Evolutionary conservation across 75 land plant species (phyloP), one percentile per base, ranked within the genome.

Genomic region (Picea glauca): DNA sequence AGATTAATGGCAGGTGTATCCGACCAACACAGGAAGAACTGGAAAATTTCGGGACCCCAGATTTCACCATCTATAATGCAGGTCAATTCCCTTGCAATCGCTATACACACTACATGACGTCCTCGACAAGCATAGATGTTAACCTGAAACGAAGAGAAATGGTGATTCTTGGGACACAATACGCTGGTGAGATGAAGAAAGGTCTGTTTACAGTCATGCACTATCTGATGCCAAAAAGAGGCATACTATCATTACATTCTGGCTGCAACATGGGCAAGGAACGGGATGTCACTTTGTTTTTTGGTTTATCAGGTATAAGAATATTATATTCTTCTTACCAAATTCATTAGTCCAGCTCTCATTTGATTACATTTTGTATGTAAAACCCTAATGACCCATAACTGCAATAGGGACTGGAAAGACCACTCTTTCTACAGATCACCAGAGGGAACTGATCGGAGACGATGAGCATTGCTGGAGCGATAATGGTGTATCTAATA

Each of bases 61-160:
- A 85, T 76, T 85, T 85, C 78, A 85, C 87, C 38, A 85, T 85
- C 38, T 85, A 85, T 63, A 85, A 85, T 84, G 86, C 86, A 58
- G 86, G 87, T 3, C 85, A 84, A 65, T 85, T 85, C 54, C 87
- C 87, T 17, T 85, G 87, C 86, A 85, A 85, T 75, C 86, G 87
- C 23, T 85, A 85, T 67, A 85, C 87, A 50, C 87, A 85, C 79
- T 85, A 85, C 66, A 85, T 85, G 87, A 79, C 87, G 3, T 85
- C 87, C 30, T 85, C 87, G 57, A 85, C 87, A 67, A 85, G 87
- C 80, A 84, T 85, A 85, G 87, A 85, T 80, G 50, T 85, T 17
- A 85, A 85, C 64, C 62, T 85, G 76, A 85, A 85, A 78, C 77
- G 87, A 15, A 84, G 82, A 79, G 87, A 85, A 70, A 85, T 85